These are phyloP conservation scores for Boletus vinaceobasis DNA, from an alignment of 768 basidiomycete genomes.

Conservation along the genomic window DNA sequence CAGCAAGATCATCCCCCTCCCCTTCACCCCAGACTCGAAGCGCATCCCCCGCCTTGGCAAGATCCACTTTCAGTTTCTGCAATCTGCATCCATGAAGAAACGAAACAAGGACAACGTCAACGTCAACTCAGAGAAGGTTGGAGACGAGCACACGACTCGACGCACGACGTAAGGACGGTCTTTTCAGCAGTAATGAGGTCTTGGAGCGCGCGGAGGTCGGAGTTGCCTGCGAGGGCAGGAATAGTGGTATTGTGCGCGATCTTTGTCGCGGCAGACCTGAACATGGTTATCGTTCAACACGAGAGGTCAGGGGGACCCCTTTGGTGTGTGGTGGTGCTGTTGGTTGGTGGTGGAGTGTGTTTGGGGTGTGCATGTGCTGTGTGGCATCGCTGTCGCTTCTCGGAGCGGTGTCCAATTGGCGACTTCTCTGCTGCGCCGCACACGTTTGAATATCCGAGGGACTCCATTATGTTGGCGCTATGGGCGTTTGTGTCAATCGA, in stretches of 20 bases:
- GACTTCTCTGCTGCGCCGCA: no score
- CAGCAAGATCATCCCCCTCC: slow-evolving; percentile 81
- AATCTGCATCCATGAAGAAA: slow-evolving; percentile 36
- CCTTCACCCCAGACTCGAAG: slow-evolving; percentile 69
- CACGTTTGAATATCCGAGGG: no score
- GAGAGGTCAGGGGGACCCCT: neutral
- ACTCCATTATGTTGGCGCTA: no score
- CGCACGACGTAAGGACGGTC: slow-evolving; percentile 69
- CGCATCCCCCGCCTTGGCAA: slow-evolving; percentile 68
- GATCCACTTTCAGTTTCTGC: slow-evolving; percentile 63
- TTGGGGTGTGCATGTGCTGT: slow-evolving; percentile 4
- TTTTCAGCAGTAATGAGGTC: slow-evolving; percentile 91
- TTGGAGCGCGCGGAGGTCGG: slow-evolving; percentile 77
- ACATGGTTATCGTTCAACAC: slow-evolving; percentile 45
- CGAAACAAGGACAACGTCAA: neutral
- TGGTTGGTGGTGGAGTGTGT: slow-evolving; percentile 6
- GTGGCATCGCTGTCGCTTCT: neutral
- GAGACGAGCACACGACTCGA: slow-evolving; percentile 8
- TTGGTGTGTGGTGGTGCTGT: neutral
- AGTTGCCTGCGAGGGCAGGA: slow-evolving; percentile 65
- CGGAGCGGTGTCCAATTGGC: no score
- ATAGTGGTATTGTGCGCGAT: slow-evolving; percentile 88
- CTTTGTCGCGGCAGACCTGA: slow-evolving; percentile 73
- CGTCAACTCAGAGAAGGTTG: neutral
- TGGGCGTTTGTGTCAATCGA: no score